phyloP scores from a whole-genome alignment of 2,329 filamentous ascomycete genomes.

The Aspergillus ochraceus region DNA sequence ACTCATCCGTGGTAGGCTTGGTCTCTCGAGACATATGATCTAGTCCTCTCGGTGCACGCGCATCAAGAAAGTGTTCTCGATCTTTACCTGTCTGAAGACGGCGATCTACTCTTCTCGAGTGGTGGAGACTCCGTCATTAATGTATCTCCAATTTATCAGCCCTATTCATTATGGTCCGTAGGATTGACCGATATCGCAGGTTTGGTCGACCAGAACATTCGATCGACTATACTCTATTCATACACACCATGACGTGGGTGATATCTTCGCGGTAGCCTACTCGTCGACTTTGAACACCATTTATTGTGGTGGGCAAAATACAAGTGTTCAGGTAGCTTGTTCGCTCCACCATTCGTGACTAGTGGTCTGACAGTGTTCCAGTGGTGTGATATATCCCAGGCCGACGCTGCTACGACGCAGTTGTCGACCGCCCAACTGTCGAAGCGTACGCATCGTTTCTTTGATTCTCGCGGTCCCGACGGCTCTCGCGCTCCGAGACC shows the following conservation, averaged over 20 bases:
- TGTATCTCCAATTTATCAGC: slow-evolving; percentile 51
- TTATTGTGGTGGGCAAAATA: slow-evolving; percentile 92
- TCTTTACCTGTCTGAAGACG: slow-evolving; percentile 74
- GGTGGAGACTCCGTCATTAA: slow-evolving; percentile 93
- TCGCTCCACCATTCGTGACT: not conserved
- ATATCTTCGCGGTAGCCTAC: slow-evolving; percentile 94
- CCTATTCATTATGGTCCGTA: not conserved
- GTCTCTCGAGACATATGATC: slow-evolving; percentile 84
- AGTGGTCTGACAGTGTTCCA: slow-evolving; percentile 20
- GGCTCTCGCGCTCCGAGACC: slow-evolving; percentile 76
- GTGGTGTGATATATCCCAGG: slow-evolving; percentile 74
- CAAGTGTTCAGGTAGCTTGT: slow-evolving; percentile 69
- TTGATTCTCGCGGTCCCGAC: slow-evolving; percentile 84
- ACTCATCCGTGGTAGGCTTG: slow-evolving; percentile 58
- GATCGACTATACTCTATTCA: slow-evolving; percentile 83
- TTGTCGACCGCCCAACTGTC: slow-evolving; percentile 71
- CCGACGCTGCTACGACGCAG: slow-evolving; percentile 62
- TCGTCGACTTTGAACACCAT: slow-evolving; percentile 76
- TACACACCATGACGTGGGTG: slow-evolving; percentile 89
- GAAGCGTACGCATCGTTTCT: slow-evolving; percentile 81
- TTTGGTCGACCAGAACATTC: slow-evolving; percentile 80
- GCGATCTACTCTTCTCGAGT: slow-evolving; percentile 80
- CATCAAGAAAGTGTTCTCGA: slow-evolving; percentile 90
- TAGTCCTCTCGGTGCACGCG: slow-evolving; percentile 74
- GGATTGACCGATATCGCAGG: slow-evolving; percentile 36